Percentiles rank a stretch among this genome's conserved stretches.
Conservation (phyloP, 192 early-diverging fungal species). For the Backusella circina region DNA sequence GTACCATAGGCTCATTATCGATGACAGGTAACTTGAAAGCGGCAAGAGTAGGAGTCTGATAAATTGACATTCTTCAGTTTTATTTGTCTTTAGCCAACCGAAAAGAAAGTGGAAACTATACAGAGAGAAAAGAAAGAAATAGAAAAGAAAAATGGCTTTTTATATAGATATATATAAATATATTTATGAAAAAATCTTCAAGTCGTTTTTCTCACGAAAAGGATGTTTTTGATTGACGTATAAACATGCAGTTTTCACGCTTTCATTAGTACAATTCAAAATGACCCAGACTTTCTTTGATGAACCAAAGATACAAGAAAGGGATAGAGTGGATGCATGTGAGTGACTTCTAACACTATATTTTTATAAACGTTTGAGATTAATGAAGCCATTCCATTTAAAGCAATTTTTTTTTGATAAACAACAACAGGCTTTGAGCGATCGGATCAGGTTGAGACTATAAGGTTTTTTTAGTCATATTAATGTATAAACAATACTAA, state of each 20-base stretch:
- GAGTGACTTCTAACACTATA: background rate
- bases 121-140: background rate
- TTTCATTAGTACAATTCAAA: background rate
- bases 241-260: background rate
- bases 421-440: background rate
- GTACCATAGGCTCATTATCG: slow-evolving; percentile 84
- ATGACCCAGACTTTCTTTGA: background rate
- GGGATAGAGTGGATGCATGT: background rate
- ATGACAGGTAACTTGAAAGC: slow-evolving; percentile 79
- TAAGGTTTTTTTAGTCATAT: background rate
- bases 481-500: background rate
- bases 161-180: too few species aligned
- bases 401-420: background rate
- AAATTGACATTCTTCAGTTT: background rate
- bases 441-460: background rate
- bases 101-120: background rate
- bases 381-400: background rate
- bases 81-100: background rate
- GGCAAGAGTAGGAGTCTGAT: slow-evolving; percentile 58
- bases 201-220: background rate
- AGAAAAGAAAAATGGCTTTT: background rate
- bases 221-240: background rate
- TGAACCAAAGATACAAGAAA: background rate
- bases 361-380: background rate
- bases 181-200: background rate